Percentiles rank a stretch among this genome's conserved stretches.
phyloP scores from a whole-genome alignment of 2,329 filamentous ascomycete species.

The Paecilomyces dactylethromorphus region DNA sequence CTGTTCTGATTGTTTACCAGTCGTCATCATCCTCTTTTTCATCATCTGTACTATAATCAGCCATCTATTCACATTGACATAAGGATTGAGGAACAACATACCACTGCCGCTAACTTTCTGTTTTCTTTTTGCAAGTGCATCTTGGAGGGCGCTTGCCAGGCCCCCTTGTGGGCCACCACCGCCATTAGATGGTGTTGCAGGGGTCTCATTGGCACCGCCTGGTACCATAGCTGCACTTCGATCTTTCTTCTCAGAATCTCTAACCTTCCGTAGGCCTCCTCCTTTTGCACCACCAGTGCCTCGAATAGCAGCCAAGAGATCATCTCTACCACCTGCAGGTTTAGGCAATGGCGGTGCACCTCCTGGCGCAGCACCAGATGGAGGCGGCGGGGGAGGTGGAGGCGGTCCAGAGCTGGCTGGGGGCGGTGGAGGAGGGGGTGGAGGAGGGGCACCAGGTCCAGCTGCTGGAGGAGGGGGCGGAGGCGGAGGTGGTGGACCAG shows the following conservation, averaged over 20 bases:
- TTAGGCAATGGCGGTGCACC: slow-evolving; percentile 38
- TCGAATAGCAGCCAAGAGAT: slow-evolving; percentile 42
- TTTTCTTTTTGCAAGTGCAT: slow-evolving; percentile 74
- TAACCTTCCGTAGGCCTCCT: slow-evolving; percentile 40
- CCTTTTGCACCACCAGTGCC: slow-evolving; percentile 50
- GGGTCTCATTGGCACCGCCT: slow-evolving; percentile 51
- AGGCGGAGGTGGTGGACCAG: slow-evolving; percentile 17
- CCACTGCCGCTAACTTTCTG: slow-evolving; percentile 91
- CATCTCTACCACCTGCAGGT: slow-evolving; percentile 31
- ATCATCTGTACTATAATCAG: slow-evolving; percentile 28
- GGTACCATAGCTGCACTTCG: slow-evolving; percentile 39
- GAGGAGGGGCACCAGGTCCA: slow-evolving; percentile 25
- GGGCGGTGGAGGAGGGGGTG: slow-evolving; percentile 33
- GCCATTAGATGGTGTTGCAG: slow-evolving; percentile 48
- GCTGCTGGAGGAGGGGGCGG: slow-evolving; percentile 38
- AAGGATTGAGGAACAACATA: slow-evolving; percentile 48
- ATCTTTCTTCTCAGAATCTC: slow-evolving; percentile 40
- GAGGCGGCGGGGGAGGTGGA: slow-evolving; percentile 40
- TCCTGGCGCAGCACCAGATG: slow-evolving; percentile 32
- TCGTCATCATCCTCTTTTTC: slow-evolving; percentile 42
- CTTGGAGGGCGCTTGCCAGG: slow-evolving; percentile 77
- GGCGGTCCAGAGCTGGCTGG: slow-evolving; percentile 29
- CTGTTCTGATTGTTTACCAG: slow-evolving; percentile 26
- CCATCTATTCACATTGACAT: background rate
- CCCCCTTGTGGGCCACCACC: slow-evolving; percentile 49